Evolutionary conservation across 2,329 filamentous ascomycete genomes (phyloP).

Genomic region (Colletotrichum caudatum): DNA sequence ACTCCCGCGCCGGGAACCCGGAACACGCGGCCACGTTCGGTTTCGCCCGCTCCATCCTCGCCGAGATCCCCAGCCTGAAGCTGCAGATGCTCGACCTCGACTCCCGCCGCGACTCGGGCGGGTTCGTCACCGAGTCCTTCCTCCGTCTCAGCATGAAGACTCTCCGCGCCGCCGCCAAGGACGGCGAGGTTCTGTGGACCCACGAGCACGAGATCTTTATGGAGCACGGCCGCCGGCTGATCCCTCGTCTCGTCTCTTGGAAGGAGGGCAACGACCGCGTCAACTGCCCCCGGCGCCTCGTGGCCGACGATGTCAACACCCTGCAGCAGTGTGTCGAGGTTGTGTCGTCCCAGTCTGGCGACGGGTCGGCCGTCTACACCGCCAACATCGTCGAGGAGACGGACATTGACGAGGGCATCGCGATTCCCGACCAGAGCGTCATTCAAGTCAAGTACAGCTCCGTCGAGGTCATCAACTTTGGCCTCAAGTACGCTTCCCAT

Average conservation of each 20-base stretch:
- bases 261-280: conserved; percentile 53
- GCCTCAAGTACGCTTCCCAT: conserved; percentile 43
- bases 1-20: conserved; percentile 42
- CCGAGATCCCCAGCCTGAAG: conserved; percentile 40
- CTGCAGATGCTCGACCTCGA: conserved; percentile 42
- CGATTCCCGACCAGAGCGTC: conserved; percentile 15
- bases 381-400: conserved; percentile 37
- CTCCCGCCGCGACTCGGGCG: background rate
- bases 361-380: conserved; percentile 44
- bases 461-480: conserved; percentile 47
- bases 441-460: conserved; percentile 55
- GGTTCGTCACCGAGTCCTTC: conserved; percentile 33
- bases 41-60: conserved; percentile 38
- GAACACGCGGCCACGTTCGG: conserved; percentile 43
- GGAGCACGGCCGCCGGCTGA: conserved; percentile 48
- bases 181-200: conserved; percentile 35
- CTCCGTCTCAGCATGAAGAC: conserved; percentile 32
- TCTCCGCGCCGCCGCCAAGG: background rate
- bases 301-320: conserved; percentile 50
- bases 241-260: conserved; percentile 56
- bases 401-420: conserved; percentile 36
- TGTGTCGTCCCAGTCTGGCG: conserved; percentile 33
- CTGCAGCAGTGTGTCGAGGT: conserved; percentile 50
- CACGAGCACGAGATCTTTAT: conserved; percentile 50
- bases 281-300: conserved; percentile 54